Percentiles rank a stretch among this genome's conserved stretches.
Conservation (phyloP, 768 basidiomycete genomes). For the Filobasidium floriforme region DNA sequence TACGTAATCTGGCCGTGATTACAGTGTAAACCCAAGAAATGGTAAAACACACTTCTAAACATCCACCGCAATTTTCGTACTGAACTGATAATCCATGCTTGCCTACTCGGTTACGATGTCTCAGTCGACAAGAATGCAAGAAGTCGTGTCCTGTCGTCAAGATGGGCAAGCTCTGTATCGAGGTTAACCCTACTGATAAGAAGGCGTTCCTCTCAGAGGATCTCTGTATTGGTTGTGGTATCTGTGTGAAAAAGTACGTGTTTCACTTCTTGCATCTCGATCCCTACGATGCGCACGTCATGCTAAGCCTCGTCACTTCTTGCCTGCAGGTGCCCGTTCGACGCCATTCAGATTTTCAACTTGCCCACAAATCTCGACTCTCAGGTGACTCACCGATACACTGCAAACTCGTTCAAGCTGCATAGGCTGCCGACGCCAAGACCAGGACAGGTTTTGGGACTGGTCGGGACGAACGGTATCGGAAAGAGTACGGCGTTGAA, state of each 20-base stretch:
- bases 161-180: slow-evolving; percentile 98
- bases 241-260: slow-evolving; percentile 95
- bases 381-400: slow-evolving; percentile 94
- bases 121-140: slow-evolving; percentile 85
- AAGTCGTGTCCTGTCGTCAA: slow-evolving; percentile 97
- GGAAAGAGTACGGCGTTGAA: slow-evolving; percentile 98
- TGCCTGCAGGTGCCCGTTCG: slow-evolving; percentile 79
- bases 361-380: slow-evolving; percentile 93
- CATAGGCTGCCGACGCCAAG: slow-evolving; percentile 94
- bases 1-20: neutral
- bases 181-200: slow-evolving; percentile 91
- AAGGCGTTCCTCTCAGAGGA: slow-evolving; percentile 99
- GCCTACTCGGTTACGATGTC: too few species aligned
- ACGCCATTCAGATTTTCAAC: slow-evolving; percentile 98
- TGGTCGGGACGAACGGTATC: slow-evolving; percentile 98
- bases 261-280: neutral
- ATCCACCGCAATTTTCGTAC: too few species aligned
- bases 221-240: slow-evolving; percentile 98
- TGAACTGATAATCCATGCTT: too few species aligned
- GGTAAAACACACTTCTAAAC: slow-evolving; percentile 27
- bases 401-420: slow-evolving; percentile 97
- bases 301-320: neutral
- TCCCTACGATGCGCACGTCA: too few species aligned
- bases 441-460: slow-evolving; percentile 95
- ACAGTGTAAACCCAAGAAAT: slow-evolving; percentile 79